Evolutionary conservation across 1,139 yeast genomes (phyloP).

Genomic region (Magnusiomyces paraingens): DNA sequence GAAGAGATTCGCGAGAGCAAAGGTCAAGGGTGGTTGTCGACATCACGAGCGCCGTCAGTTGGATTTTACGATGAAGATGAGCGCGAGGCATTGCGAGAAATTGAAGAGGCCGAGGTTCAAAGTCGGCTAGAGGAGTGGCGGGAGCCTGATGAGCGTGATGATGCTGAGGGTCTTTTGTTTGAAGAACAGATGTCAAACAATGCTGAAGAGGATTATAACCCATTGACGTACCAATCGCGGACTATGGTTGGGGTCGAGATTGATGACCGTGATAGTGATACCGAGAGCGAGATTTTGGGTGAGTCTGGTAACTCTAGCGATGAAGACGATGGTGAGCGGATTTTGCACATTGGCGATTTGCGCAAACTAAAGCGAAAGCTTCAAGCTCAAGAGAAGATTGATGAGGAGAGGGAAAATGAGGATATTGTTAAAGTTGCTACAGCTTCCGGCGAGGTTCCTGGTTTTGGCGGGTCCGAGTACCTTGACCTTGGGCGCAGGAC

Average conservation of each 20-base stretch:
- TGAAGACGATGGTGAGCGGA: not conserved
- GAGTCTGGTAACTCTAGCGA: not conserved
- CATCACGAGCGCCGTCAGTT: constrained; percentile 19
- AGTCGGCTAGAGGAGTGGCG: not conserved
- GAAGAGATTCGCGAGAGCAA: constrained; percentile 26
- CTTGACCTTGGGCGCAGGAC: too few relatives aligned
- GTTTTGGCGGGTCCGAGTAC: too few relatives aligned
- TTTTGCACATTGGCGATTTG: constrained; percentile 2
- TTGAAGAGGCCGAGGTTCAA: not conserved
- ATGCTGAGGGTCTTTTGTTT: constrained; percentile 2
- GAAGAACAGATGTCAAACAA: not conserved
- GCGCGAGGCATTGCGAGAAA: not conserved
- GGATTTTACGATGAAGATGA: constrained; percentile 10
- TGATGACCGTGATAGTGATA: constrained; percentile 4
- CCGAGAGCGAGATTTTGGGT: not conserved
- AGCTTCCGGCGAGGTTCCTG: too few relatives aligned
- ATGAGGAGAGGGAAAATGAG: not conserved
- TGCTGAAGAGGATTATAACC: constrained; percentile 13
- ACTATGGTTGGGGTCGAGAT: constrained; percentile 7
- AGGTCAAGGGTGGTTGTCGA: constrained; percentile 26
- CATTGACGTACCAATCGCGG: constrained; percentile 6
- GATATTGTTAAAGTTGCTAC: not conserved
- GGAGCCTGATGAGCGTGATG: not conserved
- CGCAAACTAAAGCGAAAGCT: not conserved
- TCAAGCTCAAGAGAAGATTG: not conserved